These are phyloP conservation scores for Tylopilus orsonianus DNA, from an alignment of 1,284 basidiomycete species.

Conservation along the genomic window DNA sequence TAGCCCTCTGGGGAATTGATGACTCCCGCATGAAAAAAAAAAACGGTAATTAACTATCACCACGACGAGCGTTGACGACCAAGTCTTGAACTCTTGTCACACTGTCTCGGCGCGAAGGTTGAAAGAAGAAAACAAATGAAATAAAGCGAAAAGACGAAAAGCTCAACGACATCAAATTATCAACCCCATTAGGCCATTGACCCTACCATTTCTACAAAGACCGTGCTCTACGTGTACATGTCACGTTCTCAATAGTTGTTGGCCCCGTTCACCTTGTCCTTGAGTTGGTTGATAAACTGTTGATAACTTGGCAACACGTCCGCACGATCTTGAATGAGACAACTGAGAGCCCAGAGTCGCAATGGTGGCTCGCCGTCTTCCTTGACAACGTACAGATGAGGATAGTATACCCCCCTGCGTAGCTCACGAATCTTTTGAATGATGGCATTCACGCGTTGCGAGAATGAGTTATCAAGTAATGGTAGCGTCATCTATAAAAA, in stretches of 20 bases:
- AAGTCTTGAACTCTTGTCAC: too few species aligned
- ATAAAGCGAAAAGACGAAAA: background rate
- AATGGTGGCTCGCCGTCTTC: conserved; percentile 96
- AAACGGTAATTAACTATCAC: too few species aligned
- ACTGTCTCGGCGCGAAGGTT: too few species aligned
- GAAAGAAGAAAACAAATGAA: background rate
- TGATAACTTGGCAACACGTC: conserved; percentile 95
- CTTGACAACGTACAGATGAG: conserved; percentile 97
- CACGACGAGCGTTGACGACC: too few species aligned
- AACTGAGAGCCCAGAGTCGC: conserved; percentile 91
- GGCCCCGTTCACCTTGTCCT: conserved; percentile 61
- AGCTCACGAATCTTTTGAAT: conserved; percentile 91
- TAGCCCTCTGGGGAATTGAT: too few species aligned
- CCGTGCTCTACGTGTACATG: background rate
- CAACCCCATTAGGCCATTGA: background rate
- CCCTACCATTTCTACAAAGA: background rate
- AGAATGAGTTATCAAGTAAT: conserved; percentile 88
- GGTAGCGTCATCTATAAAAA: conserved; percentile 77
- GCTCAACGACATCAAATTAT: background rate
- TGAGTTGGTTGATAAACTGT: conserved; percentile 82
- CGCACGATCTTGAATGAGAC: conserved; percentile 93
- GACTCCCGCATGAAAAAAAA: too few species aligned
- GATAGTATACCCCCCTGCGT: conserved; percentile 88
- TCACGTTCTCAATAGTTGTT: conserved; percentile 31
- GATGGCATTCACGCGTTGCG: conserved; percentile 89